A percentile compares a stretch with the other conserved stretches of the same genome.
phyloP scores from a whole-genome alignment of 1,139 yeast genomes.

The Sugiyamaella novakii region DNA sequence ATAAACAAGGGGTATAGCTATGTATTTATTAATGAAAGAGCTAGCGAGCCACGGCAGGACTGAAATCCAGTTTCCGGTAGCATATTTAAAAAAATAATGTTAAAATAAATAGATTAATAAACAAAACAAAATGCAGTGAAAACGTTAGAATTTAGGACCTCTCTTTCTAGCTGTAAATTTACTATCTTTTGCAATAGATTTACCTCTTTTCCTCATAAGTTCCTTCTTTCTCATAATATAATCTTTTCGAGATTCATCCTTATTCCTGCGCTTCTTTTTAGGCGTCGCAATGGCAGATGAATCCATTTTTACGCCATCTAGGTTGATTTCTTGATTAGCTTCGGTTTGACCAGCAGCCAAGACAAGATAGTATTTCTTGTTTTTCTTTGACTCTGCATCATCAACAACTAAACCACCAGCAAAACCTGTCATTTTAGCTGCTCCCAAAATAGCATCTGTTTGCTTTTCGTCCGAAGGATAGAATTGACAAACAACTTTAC shows the following conservation, averaged over 20 bases:
- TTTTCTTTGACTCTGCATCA: constrained; percentile 89
- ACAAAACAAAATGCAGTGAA: neutral
- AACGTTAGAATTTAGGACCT: constrained; percentile 69
- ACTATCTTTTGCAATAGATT: constrained; percentile 83
- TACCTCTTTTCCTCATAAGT: constrained; percentile 88
- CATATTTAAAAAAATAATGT: neutral
- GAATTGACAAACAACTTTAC: constrained; percentile 95
- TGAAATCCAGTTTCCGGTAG: too few species aligned
- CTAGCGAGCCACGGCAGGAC: too few species aligned
- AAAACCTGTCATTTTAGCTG: constrained; percentile 94
- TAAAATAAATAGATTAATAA: constrained; percentile 10
- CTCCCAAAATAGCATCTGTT: constrained; percentile 69
- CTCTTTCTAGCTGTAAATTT: constrained; percentile 94
- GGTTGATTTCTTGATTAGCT: constrained; percentile 66
- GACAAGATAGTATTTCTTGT: constrained; percentile 87
- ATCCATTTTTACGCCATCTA: constrained; percentile 80
- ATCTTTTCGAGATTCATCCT: constrained; percentile 73
- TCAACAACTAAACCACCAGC: constrained; percentile 95
- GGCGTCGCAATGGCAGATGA: constrained; percentile 52
- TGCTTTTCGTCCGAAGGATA: constrained; percentile 91
- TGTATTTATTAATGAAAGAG: too few species aligned
- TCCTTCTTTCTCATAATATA: constrained; percentile 91
- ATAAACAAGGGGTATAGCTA: constrained; percentile 8
- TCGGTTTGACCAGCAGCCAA: constrained; percentile 71
- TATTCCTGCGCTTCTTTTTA: constrained; percentile 54